Percentiles rank a stretch among this genome's conserved stretches.
Evolutionary conservation across 2,329 filamentous ascomycete genomes (phyloP).

Genomic region (Fusarium temperatum): DNA sequence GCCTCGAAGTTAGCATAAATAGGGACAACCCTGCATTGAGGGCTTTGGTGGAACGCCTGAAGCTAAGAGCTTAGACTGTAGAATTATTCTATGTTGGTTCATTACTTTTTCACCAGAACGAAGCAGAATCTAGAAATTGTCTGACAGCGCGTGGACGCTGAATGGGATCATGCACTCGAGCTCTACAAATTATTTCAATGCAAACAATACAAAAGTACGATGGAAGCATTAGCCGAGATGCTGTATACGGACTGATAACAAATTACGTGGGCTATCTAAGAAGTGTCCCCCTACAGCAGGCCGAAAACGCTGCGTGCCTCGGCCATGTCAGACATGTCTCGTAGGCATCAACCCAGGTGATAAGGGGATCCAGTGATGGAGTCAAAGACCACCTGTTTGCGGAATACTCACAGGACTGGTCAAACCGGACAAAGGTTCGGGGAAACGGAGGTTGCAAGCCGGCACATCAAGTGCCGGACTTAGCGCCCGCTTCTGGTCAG

Average conservation of each 20-base stretch:
- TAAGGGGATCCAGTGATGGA: too few species aligned
- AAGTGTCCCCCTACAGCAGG: too few species aligned
- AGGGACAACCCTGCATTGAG: not conserved
- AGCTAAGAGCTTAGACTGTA: fast-evolving
- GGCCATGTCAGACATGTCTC: too few species aligned
- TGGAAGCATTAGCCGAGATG: not conserved
- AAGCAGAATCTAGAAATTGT: too few species aligned
- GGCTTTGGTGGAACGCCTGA: not conserved
- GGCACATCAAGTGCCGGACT: not conserved
- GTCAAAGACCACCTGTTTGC: not conserved
- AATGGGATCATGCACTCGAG: not conserved
- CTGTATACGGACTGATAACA: not conserved
- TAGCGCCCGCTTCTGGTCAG: not conserved
- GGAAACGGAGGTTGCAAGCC: fast-evolving
- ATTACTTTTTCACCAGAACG: fast-evolving
- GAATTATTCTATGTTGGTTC: not conserved
- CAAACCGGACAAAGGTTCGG: too few species aligned
- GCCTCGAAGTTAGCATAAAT: not conserved
- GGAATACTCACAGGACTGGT: not conserved
- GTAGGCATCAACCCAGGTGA: not conserved
- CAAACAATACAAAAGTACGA: not conserved
- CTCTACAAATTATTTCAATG: too few species aligned
- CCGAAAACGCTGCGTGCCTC: not conserved
- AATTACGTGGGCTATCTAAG: too few species aligned
- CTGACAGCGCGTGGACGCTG: fast-evolving